These are phyloP conservation scores for Camellia lanceoleosa DNA, from an alignment of 148 eudicot species.

Conservation along the genomic window DNA sequence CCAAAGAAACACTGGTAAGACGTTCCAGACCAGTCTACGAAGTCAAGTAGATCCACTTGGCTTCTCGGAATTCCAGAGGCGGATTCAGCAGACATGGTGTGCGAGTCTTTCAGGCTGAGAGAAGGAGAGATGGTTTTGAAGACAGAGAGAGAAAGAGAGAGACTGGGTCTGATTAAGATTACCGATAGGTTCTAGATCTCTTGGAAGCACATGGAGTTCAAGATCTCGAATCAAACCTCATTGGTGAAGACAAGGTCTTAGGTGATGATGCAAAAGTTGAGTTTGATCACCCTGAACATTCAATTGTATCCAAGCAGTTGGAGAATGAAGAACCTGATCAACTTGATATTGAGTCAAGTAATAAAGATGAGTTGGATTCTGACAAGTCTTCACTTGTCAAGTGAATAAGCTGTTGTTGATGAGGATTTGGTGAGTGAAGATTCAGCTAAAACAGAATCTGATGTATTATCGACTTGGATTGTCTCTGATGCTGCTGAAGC, in stretches of 20 bases:
- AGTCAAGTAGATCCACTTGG: no score
- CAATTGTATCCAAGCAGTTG: not conserved
- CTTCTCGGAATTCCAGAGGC: slow-evolving; percentile 50
- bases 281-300: not conserved
- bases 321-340: slow-evolving; percentile 10
- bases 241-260: not conserved
- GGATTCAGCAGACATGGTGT: slow-evolving; percentile 68
- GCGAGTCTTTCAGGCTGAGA: not conserved
- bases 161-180: no score
- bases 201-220: not conserved
- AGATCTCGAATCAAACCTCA: not conserved
- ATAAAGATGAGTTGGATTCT: not conserved
- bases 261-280: not conserved
- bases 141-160: no score
- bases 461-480: no score
- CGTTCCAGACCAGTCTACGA: no score
- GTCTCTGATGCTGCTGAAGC: no score
- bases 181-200: no score
- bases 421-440: no score
- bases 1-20: slow-evolving; percentile 98
- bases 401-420: no score
- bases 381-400: not conserved
- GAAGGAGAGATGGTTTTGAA: not conserved
- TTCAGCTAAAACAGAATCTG: no score
- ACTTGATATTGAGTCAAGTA: not conserved